Evolutionary conservation across 768 basidiomycete species (phyloP).

Genomic region (Leccinum arenicola): DNA sequence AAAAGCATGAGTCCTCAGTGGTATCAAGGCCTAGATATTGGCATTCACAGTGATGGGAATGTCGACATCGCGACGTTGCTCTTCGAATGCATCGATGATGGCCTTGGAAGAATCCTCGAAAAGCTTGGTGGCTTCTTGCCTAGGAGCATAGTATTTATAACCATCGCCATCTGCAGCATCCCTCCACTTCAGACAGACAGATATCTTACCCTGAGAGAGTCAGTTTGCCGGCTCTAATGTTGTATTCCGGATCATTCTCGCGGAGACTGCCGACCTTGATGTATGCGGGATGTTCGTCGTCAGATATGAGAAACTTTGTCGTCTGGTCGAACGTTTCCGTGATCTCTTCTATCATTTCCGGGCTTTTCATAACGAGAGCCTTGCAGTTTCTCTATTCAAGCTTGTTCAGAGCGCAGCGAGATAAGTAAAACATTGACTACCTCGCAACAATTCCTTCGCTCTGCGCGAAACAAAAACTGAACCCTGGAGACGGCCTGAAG

Average conservation of each 20-base stretch:
- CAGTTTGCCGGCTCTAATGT: slow-evolving; percentile 34
- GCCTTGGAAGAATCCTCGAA: slow-evolving; percentile 41
- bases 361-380: slow-evolving; percentile 26
- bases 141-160: slow-evolving; percentile 7
- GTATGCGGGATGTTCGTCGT: slow-evolving; percentile 31
- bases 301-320: slow-evolving; percentile 38
- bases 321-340: slow-evolving; percentile 33
- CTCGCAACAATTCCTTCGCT: slow-evolving; percentile 28
- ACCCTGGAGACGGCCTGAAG: slow-evolving; percentile 37
- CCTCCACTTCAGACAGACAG: neutral
- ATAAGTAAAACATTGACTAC: slow-evolving; percentile 21
- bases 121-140: slow-evolving; percentile 35
- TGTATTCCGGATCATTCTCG: slow-evolving; percentile 30
- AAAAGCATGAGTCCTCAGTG: neutral
- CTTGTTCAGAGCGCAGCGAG: neutral
- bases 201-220: slow-evolving; percentile 31
- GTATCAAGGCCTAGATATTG: neutral
- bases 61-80: slow-evolving; percentile 21
- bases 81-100: slow-evolving; percentile 31
- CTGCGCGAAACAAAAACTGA: slow-evolving; percentile 35
- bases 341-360: slow-evolving; percentile 32
- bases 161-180: neutral
- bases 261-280: slow-evolving; percentile 37
- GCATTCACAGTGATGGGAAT: slow-evolving; percentile 29
- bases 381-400: slow-evolving; percentile 23